Evolutionary conservation across 2,329 filamentous ascomycete species (phyloP).

Genomic region (Nannizzia gypsea): DNA sequence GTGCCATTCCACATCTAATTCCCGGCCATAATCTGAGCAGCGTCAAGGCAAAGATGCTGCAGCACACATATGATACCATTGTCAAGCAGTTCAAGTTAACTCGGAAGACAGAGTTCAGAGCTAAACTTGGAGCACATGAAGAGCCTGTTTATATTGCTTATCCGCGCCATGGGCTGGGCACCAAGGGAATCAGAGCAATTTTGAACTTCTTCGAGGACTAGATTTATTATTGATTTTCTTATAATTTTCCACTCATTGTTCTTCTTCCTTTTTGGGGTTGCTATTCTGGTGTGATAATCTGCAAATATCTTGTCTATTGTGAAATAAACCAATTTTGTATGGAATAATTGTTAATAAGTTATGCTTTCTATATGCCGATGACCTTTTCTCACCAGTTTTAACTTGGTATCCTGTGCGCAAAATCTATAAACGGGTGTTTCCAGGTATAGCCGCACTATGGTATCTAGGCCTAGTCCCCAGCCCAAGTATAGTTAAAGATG

Average conservation of each 20-base stretch:
- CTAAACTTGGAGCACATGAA: slow-evolving; percentile 76
- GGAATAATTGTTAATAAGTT: background rate
- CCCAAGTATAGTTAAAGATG: too few species aligned
- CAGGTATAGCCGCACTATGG: too few species aligned
- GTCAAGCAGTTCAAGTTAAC: slow-evolving; percentile 71
- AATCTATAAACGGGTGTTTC: too few species aligned
- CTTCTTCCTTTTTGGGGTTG: background rate
- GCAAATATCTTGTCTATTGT: background rate
- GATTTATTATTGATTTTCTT: background rate
- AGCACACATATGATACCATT: slow-evolving; percentile 68
- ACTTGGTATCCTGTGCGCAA: too few species aligned
- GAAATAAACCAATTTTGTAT: background rate
- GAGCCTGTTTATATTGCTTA: slow-evolving; percentile 86
- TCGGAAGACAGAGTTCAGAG: slow-evolving; percentile 77
- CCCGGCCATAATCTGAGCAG: slow-evolving; percentile 74
- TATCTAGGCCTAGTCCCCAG: too few species aligned
- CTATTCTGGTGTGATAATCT: background rate
- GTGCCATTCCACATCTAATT: slow-evolving; percentile 60
- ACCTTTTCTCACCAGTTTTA: too few species aligned
- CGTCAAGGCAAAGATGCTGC: slow-evolving; percentile 66
- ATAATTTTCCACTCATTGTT: background rate
- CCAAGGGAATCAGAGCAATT: slow-evolving; percentile 71
- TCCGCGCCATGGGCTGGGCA: slow-evolving; percentile 70
- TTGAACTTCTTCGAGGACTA: slow-evolving; percentile 74
- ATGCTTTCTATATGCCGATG: too few species aligned